Base-by-base conservation (phyloP, 495 filamentous ascomycete species). In the Margaritispora aquatica region DNA sequence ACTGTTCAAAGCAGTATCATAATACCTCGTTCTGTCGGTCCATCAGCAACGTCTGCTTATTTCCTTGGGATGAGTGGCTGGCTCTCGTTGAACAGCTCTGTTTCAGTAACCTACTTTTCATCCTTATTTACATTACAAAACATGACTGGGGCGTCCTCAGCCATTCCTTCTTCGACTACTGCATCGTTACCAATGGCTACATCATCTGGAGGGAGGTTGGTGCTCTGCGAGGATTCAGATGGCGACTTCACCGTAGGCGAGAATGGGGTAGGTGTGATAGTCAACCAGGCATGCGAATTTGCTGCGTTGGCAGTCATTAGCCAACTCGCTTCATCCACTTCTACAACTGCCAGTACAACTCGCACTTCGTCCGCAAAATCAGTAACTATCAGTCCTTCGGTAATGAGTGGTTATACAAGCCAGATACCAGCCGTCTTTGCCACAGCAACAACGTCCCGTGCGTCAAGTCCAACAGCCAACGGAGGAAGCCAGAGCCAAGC, bases 31-130 rank as follows among this genome's bases (percentile, higher is more conserved):
- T 50, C 53, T 10, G 29, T 61, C 41, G 58, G 52, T 15, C 58
- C 58, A 3, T 44, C 38, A 44, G 38, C 51, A 47, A 27, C 44
- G 1, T 38, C 58, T 10, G 38, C 52, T 5, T 54, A 54, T 21
- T 61, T 61, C 51, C 53, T 61, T 4, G 58, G 58, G 4, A 55
- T 61, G 44, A 23, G 24, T 10, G 58, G 58, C 26, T 36, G 44
- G 11, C 36, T 61, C 15, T 17, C 31, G 1, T 7, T 29, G 20
- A 56, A 61, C 29, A 44, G 27, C 21, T 55, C 51, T 24, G 29
- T 61, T 17, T 50, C 52, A 21, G 29, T 61, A n/a, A 55, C 52
- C 20, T 61, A 61, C 46, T 61, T 50, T 48, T 55, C 51, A 10
- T 26, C 51, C 20, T 24, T 41, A 3, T 61, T 61, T 22, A 61